Conservation (phyloP, 805 yeast genomes). For the Candida glaebosa region DNA sequence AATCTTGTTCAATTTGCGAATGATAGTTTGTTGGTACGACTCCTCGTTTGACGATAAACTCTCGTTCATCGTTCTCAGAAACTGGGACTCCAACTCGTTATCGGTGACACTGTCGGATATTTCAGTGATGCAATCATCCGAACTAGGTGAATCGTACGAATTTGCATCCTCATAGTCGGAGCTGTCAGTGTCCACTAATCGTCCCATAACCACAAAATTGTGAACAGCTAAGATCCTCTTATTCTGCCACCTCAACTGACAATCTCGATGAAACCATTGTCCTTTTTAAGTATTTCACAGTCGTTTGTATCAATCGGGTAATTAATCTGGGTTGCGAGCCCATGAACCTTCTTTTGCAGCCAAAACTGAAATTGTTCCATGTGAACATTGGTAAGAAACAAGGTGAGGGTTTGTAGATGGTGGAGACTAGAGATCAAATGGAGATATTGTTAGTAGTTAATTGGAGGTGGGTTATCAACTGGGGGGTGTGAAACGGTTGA, state of each 20-base stretch:
- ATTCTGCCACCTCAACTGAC: too few relatives aligned
- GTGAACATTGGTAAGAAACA: too few relatives aligned
- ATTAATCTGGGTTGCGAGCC: not conserved
- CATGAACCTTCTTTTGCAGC: not conserved
- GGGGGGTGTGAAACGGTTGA: too few relatives aligned
- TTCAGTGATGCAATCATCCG: not conserved
- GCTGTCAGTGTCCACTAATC: not conserved
- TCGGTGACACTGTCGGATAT: not conserved
- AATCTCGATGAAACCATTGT: too few relatives aligned
- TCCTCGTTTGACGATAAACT: not conserved
- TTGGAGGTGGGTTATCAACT: too few relatives aligned
- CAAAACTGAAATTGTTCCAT: too few relatives aligned
- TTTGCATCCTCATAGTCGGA: conserved; percentile 1
- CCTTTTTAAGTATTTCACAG: not conserved
- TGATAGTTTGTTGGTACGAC: not conserved
- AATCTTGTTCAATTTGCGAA: not conserved
- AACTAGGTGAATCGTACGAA: not conserved
- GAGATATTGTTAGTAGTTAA: too few relatives aligned
- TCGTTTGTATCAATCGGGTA: not conserved
- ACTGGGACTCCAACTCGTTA: not conserved
- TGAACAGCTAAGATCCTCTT: too few relatives aligned
- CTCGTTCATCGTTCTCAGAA: not conserved
- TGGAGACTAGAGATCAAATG: too few relatives aligned
- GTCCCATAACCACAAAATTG: not conserved
- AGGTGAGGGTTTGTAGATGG: too few relatives aligned